Evolutionary conservation across 1,139 yeast genomes (phyloP).

Genomic region (Diutina pseudorugosa): DNA sequence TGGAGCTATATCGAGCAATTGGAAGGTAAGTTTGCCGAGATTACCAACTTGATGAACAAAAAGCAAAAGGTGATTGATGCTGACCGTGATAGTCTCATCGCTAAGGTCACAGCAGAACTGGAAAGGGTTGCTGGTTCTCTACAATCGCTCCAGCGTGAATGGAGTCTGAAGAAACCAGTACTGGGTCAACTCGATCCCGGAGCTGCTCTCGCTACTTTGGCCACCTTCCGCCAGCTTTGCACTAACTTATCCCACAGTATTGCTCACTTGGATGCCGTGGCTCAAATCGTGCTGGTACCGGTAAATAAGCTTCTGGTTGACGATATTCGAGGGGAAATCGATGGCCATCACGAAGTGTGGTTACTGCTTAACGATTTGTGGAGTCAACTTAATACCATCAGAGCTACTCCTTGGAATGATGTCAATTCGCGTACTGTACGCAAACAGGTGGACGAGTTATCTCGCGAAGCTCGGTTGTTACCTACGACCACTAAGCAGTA

Average conservation of each 20-base stretch:
- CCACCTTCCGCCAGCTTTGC: constrained; percentile 25
- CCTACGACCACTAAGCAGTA: neutral
- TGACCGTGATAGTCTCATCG: constrained; percentile 28
- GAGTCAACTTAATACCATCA: neutral
- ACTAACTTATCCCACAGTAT: constrained; percentile 7
- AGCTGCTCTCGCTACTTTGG: constrained; percentile 37
- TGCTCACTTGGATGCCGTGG: constrained; percentile 6
- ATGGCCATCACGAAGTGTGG: neutral
- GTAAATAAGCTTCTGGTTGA: neutral
- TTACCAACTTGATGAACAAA: constrained; percentile 28
- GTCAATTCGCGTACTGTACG: neutral
- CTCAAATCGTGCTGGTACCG: constrained; percentile 15
- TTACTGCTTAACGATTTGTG: constrained; percentile 31
- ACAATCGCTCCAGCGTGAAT: constrained; percentile 16
- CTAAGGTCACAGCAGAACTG: constrained; percentile 31
- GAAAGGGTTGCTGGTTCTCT: constrained; percentile 24
- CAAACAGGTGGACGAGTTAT: neutral
- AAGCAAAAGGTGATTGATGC: constrained; percentile 28
- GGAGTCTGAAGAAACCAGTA: constrained; percentile 42
- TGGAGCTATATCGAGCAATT: constrained; percentile 62
- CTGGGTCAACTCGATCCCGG: constrained; percentile 32
- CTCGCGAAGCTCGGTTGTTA: neutral
- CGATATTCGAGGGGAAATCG: neutral
- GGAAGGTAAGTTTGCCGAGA: constrained; percentile 34
- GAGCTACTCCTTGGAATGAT: neutral